Evolutionary conservation across 371 early-diverging fungal genomes (phyloP), one percentile per base, ranked within the genome.

Genomic region (Phascolomyces articulosus): DNA sequence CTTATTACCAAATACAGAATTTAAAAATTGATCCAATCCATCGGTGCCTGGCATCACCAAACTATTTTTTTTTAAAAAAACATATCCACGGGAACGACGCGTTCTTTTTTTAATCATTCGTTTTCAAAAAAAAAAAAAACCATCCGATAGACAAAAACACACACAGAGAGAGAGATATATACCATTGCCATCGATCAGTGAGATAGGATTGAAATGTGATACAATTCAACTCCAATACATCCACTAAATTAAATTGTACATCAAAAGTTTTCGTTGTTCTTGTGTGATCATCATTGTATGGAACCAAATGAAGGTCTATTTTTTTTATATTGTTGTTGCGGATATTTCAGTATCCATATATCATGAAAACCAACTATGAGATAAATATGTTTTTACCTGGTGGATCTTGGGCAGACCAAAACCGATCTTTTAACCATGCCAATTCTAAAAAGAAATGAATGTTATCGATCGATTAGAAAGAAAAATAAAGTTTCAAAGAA

Each of bases 161-260:
- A n/a, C n/a, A n/a, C 54, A 28, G 28, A 28, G 23, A 53, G 16
- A 4, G 13, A 13, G 23, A 7, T 16, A 29, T 34, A 4, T 47
- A 59, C 60, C 60, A 59, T 44, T 44, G 47, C 60, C 60, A 59
- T 6, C 60, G 28, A 4, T 38, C 29, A 4, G 44, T 18, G 0
- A 59, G 16, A 20, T 24, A n/a, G 18, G 27, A 40, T n/a, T 59
- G 60, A 13, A 59, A 40, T 1, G 60, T 20, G 27, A 59, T 29
- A 13, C 24, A 24, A 2, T 59, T 29, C 26, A 59, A 23, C 21
- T 27, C 41, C 4, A 59, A 27, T n/a, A 59, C 44, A 24, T 59
- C 60, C 18, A 16, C 13, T 4, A 59, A 27, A 7, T 41, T 20
- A 47, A 59, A 59, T 4, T 9, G 41, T 24, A 59, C 60, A 29